Evolutionary conservation across 306 rosid species (phyloP).

Genomic region (Hippophae tibetana): DNA sequence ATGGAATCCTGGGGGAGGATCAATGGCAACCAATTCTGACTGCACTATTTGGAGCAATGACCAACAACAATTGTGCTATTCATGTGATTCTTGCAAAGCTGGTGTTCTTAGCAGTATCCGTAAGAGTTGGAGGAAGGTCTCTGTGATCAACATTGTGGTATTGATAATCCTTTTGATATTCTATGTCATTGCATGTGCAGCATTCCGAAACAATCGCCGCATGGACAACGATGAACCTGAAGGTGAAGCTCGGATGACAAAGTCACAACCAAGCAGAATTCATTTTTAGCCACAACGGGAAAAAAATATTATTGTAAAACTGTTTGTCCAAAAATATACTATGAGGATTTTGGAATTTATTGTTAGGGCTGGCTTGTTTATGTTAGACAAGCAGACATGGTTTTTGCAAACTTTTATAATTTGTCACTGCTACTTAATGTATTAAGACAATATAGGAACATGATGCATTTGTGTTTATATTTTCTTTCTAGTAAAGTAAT

Average conservation of each 20-base stretch:
- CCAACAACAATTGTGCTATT: conserved; percentile 58
- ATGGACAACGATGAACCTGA: conserved; percentile 75
- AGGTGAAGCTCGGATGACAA: conserved; percentile 76
- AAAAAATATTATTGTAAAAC: neutral
- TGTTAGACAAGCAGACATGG: neutral
- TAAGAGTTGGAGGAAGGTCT: conserved; percentile 91
- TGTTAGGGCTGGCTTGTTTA: conserved; percentile 6
- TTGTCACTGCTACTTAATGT: neutral
- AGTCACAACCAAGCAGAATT: conserved; percentile 52
- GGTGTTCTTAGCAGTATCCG: conserved; percentile 76
- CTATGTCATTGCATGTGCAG: conserved; percentile 66
- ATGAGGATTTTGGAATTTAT: conserved; percentile 1
- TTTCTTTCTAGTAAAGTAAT: too few species aligned
- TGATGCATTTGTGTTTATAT: neutral
- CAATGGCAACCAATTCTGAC: conserved; percentile 27
- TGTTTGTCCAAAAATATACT: conserved; percentile 10
- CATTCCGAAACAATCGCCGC: conserved; percentile 60
- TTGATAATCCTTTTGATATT: conserved; percentile 60
- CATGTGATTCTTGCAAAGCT: conserved; percentile 79
- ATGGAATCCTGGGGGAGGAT: conserved; percentile 41
- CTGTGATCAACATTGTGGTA: conserved; percentile 68
- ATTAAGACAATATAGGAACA: neutral
- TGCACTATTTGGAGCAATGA: conserved; percentile 73
- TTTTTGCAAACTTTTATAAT: neutral
- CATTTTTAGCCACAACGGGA: conserved; percentile 23